Base-by-base conservation (phyloP, 345 rosid species). In the Dovyalis caffra region DNA sequence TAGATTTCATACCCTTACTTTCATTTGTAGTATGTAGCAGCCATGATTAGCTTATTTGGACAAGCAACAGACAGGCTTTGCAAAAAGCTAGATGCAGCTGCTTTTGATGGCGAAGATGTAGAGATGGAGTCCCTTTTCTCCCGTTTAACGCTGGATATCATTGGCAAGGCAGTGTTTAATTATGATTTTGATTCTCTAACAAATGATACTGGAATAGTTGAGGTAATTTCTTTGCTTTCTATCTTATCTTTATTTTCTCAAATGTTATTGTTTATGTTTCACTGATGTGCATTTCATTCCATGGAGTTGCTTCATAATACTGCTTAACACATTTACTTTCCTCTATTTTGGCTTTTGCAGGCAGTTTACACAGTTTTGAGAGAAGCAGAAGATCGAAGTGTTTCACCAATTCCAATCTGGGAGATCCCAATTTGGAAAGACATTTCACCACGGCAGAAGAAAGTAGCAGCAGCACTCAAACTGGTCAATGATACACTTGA, bases 81-180 rank as follows among this genome's bases (percentile, higher is more conserved):
- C 77, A 73, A 82, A 77, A 95, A 92, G 85, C 89, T 95, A 25
- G 90, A 88, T 81, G 77, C 73, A 32, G 98, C 98, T 79, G 94
- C 96, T 79, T 80, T 89, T 58, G 83, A 83, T 62, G 91, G 93
- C 45, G 98, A 95, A 85, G 87, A 86, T 75, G 95, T 86, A 40
- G 99, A 95, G 85, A 91, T 95, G 97, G 99, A 95, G 74, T 95
- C 99, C 38, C 89, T 95, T 70, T 95, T 95, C 87, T 95, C 99
- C 73, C 97, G 86, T 67, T 85, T 95, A 88, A 95, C 99, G 8
- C 79, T 95, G 77, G 99, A 95, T 69, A 72, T 95, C 66, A 95
- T 95, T 72, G 99, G 99, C 80, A 95, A 89, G 85, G 97, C 97
- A 66, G 97, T 95, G 56, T 95, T 95, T 76, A 95, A 95, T 78